Conservation (phyloP, 768 basidiomycete species). For the Postia placenta region DNA sequence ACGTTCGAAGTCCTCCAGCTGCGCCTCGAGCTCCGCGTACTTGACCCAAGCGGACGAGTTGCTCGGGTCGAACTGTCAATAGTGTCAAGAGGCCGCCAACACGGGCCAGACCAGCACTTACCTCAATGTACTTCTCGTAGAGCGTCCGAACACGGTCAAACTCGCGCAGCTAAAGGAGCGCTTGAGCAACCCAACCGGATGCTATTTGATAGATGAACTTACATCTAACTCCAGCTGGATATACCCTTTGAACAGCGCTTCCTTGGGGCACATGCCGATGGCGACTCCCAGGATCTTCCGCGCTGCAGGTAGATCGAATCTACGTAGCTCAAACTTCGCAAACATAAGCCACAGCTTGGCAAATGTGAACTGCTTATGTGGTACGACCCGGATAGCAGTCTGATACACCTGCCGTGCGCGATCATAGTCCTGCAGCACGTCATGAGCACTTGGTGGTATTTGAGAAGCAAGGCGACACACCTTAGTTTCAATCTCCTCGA, state of each 20-base stretch:
- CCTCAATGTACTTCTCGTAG: slow-evolving; percentile 94
- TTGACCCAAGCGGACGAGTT: slow-evolving; percentile 95
- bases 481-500: slow-evolving; percentile 95
- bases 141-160: slow-evolving; percentile 89
- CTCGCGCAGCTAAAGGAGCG: slow-evolving; percentile 64
- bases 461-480: slow-evolving; percentile 33
- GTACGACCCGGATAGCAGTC: slow-evolving; percentile 81
- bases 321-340: slow-evolving; percentile 87
- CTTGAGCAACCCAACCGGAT: slow-evolving; percentile 8
- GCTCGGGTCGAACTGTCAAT: slow-evolving; percentile 69
- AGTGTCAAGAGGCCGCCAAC: neutral
- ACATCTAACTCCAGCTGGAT: slow-evolving; percentile 91
- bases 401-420: slow-evolving; percentile 90
- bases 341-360: slow-evolving; percentile 94
- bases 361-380: slow-evolving; percentile 96
- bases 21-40: slow-evolving; percentile 86
- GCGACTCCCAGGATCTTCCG: slow-evolving; percentile 85
- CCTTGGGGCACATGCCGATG: slow-evolving; percentile 96
- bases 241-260: slow-evolving; percentile 92
- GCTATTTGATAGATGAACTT: slow-evolving; percentile 17
- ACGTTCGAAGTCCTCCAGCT: slow-evolving; percentile 80
- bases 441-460: neutral
- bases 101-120: slow-evolving; percentile 23
- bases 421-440: slow-evolving; percentile 59
- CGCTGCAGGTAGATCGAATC: slow-evolving; percentile 74